Evolutionary conservation across 768 basidiomycete species (phyloP), one percentile per base, ranked within the genome.

Genomic region (Tricholoma bakamatsutake): DNA sequence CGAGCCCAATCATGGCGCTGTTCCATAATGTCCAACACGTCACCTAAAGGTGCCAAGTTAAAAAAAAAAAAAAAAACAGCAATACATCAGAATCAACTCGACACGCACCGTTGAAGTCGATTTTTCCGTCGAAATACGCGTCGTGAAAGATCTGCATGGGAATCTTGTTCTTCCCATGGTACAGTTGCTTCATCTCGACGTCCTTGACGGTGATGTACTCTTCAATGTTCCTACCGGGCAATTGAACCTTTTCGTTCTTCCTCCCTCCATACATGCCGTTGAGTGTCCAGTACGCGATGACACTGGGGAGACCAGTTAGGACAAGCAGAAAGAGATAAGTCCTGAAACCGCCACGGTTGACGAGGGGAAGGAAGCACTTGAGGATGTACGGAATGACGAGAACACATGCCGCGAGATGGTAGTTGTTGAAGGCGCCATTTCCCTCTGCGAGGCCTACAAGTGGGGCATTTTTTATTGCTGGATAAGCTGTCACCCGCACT

Each of bases 91-190:
- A 43, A 49, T 21, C 52, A 15, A 59, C 30, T 53, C 21, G 3
- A 17, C 43, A 57, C 79, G 39, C 43, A 90, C 96, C 94, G 50
- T 98, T 99, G 70, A 99, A 90, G 54, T 98, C 95, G 58, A 95
- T 83, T 74, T 98, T 98, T 49, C 87, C 87, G 50, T 95, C 93
- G 69, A 99, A 98, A 75, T 88, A 98, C 59, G 93, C 91, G 76
- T 99, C 97, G 67, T 98, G 88, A 79, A 97, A 96, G 61, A 90
- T 74, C 73, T 99, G 96, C 87, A 97, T 95, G 51, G 94, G 94
- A 56, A 99, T 98, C 73, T 97, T 98, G 63, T 85, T 82, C 72
- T 86, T 90, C 60, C 85, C 88, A 31, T 82, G 72, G 75, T 95
- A 98, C 57, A 83, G 76, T 30, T 79, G 77, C 76, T 84, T 90